Base-by-base conservation (phyloP, 495 filamentous ascomycete genomes). In the Friedmanniomyces endolithicus region DNA sequence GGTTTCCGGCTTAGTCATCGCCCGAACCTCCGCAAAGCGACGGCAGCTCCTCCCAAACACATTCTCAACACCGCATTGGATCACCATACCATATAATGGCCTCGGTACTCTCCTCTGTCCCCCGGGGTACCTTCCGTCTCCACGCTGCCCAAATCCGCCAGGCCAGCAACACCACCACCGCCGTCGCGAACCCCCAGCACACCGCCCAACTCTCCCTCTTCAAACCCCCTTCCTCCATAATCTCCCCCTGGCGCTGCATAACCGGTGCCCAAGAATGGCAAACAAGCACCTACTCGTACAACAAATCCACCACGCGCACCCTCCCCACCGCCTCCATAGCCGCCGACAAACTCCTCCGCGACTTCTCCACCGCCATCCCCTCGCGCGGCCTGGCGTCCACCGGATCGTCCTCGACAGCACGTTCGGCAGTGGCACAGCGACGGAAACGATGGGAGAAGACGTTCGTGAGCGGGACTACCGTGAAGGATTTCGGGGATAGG, bases 231-330 rank as follows among this genome's bases (percentile, higher is more conserved):
- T 23, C 53, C 48, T 57, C 39, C 24, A 41, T 37, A 40, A 53
- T 51, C 23, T 41, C 17, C 27, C 56, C 59, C 53, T 61, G 34
- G 59, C 34, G 43, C 9, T 50, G 56, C 43, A 19, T 49, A 40
- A 53, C 54, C 43, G 56, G 57, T 25, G 54, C 59, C 16, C 59
- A 57, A 31, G 59, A 61, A 61, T 61, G 59, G 59, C 59, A 61
- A 48, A 61, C 54, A 11, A 57, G 59, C 43, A 50, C 41, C 51
- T 61, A 61, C 59, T 48, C 57, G 50, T 61, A 53, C 59, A 61
- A 61, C 54, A 53, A 53, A 19, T 27, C 49, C 17, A 43, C 45
- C 22, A 23, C 40, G 34, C 48, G 53, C 33, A 57, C 59, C 37
- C 50, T 57, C 16, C 59, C 59, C 12, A 37, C 37, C 31, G 59